phyloP scores from a whole-genome alignment of 768 basidiomycete genomes.

The Sporobolomyces roseus region DNA sequence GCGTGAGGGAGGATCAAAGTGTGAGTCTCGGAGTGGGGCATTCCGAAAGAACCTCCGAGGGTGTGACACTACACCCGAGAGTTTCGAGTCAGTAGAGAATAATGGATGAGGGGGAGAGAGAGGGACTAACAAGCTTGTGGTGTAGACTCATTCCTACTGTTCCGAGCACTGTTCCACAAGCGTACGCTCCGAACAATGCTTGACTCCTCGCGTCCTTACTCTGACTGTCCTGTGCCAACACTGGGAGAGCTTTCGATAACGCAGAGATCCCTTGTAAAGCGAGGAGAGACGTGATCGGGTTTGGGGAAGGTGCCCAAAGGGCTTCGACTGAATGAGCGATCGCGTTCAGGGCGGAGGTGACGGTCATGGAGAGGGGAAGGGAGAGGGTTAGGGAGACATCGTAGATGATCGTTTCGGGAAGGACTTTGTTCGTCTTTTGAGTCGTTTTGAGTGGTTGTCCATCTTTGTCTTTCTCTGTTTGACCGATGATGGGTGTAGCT shows the following conservation, averaged over 20 bases:
- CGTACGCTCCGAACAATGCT: constrained; percentile 51
- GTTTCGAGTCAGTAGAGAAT: background rate
- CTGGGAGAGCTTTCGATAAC: constrained; percentile 49
- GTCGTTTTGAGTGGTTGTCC: constrained; percentile 49
- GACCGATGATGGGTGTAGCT: constrained; percentile 52
- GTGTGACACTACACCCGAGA: constrained; percentile 27
- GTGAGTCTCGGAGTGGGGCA: constrained; percentile 54
- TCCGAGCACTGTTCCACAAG: constrained; percentile 50
- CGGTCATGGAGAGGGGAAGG: constrained; percentile 49
- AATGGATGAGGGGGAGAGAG: no score
- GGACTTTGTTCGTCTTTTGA: constrained; percentile 50
- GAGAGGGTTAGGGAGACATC: constrained; percentile 51
- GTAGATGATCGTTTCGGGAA: constrained; percentile 53
- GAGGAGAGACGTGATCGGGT: constrained; percentile 50
- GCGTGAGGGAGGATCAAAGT: constrained; percentile 53
- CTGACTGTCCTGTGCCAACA: constrained; percentile 45
- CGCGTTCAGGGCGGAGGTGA: constrained; percentile 53
- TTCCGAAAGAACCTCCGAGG: constrained; percentile 52
- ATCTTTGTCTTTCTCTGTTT: constrained; percentile 49
- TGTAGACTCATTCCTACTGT: constrained; percentile 51
- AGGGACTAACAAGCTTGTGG: constrained; percentile 49
- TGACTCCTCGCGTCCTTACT: constrained; percentile 49
- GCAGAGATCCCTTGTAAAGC: constrained; percentile 51
- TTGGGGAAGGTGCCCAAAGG: constrained; percentile 50
- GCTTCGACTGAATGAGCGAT: constrained; percentile 54